Evolutionary conservation across 768 basidiomycete species (phyloP).

Genomic region (Boletus rufocinnamomeus): DNA sequence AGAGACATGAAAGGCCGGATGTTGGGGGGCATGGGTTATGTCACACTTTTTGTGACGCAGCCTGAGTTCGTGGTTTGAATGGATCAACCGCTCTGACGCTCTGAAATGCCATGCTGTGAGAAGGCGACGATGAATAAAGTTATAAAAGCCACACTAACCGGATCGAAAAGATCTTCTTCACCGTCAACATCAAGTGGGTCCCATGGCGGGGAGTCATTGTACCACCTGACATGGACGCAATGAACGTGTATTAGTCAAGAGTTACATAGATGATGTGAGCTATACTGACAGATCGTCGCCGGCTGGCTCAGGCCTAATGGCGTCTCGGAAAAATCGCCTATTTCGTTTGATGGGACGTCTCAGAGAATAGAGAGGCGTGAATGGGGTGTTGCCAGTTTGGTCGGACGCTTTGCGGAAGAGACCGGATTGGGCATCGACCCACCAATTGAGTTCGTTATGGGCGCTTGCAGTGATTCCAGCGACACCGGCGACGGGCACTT

Average conservation of each 20-base stretch:
- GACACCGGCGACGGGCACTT: background rate
- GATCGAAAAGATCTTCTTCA: constrained; percentile 21
- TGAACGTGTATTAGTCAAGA: background rate
- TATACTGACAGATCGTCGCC: constrained; percentile 26
- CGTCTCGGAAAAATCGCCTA: constrained; percentile 21
- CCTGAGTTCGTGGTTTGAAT: constrained; percentile 1
- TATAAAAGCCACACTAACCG: constrained; percentile 11
- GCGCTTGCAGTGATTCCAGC: background rate
- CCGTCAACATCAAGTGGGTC: constrained; percentile 31
- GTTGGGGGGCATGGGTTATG: background rate
- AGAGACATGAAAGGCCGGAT: background rate
- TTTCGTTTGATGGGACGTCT: constrained; percentile 14
- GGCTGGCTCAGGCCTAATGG: constrained; percentile 4
- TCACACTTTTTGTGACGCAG: background rate
- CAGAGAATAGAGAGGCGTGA: constrained; percentile 26
- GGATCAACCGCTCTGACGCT: constrained; percentile 10
- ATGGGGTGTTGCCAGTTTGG: constrained; percentile 14
- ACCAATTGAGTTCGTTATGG: constrained; percentile 18
- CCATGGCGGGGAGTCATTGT: constrained; percentile 23
- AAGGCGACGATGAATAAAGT: background rate
- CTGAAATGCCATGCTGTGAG: constrained; percentile 10
- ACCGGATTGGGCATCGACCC: constrained; percentile 14
- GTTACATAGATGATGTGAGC: background rate
- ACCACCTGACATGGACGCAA: constrained; percentile 22
- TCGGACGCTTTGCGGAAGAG: constrained; percentile 25